Conservation (phyloP, 1,139 yeast species). For the Nakaseomyces bracarensis region DNA sequence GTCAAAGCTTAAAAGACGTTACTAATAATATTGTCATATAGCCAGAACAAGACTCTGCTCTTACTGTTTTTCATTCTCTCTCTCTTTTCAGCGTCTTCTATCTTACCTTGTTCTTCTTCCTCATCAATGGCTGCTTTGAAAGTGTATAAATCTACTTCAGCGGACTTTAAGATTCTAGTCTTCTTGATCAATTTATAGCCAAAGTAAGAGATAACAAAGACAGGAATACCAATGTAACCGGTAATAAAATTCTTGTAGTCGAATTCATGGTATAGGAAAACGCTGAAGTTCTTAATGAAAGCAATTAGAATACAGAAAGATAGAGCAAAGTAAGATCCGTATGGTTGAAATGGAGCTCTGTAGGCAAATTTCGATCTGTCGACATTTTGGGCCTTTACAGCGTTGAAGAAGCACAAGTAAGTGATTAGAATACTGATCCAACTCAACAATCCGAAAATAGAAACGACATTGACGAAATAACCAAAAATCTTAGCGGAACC, state of each 20-base stretch:
- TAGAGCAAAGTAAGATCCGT: constrained; percentile 52
- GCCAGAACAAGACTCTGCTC: constrained; percentile 38
- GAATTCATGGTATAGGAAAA: constrained; percentile 46
- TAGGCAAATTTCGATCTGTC: constrained; percentile 43
- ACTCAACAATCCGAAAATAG: constrained; percentile 60
- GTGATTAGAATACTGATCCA: constrained; percentile 61
- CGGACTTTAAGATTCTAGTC: constrained; percentile 44
- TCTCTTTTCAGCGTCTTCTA: constrained; percentile 34
- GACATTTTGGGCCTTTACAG: constrained; percentile 58
- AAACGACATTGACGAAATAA: constrained; percentile 63
- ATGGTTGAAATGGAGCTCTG: constrained; percentile 60
- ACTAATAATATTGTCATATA: constrained; percentile 49
- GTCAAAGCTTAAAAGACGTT: constrained; percentile 40
- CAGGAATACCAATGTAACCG: constrained; percentile 71
- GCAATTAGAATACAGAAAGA: constrained; percentile 48
- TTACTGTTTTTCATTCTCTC: constrained; percentile 39
- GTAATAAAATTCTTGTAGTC: constrained; percentile 60
- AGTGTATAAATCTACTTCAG: constrained; percentile 57
- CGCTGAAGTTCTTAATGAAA: constrained; percentile 68
- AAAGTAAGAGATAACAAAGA: constrained; percentile 44
- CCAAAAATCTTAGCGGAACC: constrained; percentile 49
- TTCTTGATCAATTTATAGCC: constrained; percentile 53
- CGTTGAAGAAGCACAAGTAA: constrained; percentile 55
- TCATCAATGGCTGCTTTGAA: constrained; percentile 59
- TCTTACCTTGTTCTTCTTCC: constrained; percentile 51